Conservation (phyloP, 371 early-diverging fungal genomes). For the Smittium culicis region DNA sequence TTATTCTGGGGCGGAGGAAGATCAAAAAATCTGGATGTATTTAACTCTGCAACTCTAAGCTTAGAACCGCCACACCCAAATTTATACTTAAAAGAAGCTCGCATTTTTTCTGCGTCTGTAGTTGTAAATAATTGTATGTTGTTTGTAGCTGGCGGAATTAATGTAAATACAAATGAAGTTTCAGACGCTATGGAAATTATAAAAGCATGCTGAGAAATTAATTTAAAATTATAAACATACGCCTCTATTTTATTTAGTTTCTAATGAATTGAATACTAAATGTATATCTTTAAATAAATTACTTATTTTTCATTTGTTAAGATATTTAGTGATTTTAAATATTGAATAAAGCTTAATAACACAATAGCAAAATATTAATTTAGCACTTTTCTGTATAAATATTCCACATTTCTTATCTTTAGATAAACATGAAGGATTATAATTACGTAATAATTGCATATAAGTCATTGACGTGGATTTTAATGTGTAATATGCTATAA, state of each 20-base stretch:
- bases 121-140: constrained; percentile 22
- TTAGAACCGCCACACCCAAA: constrained; percentile 16
- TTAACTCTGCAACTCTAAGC: constrained; percentile 17
- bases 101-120: constrained; percentile 18
- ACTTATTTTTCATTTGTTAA: neutral
- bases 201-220: constrained; percentile 17
- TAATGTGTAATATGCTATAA: too few species aligned
- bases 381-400: neutral
- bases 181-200: constrained; percentile 29
- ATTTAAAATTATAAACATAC: neutral
- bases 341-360: neutral
- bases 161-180: constrained; percentile 19
- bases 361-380: neutral
- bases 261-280: neutral
- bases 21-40: constrained; percentile 24
- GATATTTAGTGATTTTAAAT: neutral
- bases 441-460: too few species aligned
- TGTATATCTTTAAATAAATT: neutral
- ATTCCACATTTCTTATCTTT: neutral
- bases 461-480: too few species aligned
- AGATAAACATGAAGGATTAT: neutral
- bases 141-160: constrained; percentile 23
- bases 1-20: constrained; percentile 20
- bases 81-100: constrained; percentile 20
- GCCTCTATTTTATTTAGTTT: neutral